Base-by-base conservation (phyloP, 352 stramenopile species). In the Blastocystis sp. region DNA sequence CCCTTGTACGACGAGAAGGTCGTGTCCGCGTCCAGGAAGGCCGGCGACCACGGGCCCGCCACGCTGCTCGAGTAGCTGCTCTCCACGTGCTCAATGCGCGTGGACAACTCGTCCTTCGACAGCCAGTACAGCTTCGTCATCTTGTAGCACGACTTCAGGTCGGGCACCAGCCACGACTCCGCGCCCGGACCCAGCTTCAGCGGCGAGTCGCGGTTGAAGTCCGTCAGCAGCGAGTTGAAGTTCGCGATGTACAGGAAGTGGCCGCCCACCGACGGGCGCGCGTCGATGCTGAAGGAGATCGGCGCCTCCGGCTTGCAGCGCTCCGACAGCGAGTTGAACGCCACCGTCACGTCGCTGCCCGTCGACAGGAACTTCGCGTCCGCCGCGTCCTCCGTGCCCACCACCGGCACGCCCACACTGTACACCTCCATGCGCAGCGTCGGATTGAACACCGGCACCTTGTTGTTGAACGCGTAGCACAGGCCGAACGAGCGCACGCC, bases 201-300 rank as follows among this genome's bases (percentile, higher is more conserved):
- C 38, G 74, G n/a, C 21, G 74, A 52, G n/a, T 68, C 74, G n/a
- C 40, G 14, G 6, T 66, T 59, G 43, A 59, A 60, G 61, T 84
- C 74, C 38, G 60, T 84, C 48, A 84, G 11, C 74, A 68, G 48
- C 28, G 48, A 14, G 74, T 84, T 54, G 74, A 84, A 84, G 57
- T 84, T 84, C 48, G 74, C 10, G n/a, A 84, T 21, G 74, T 70
- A 84, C 74, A 84, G 57, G 74, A 84, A 84, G 54, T 84, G 74
- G 2, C 19, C 74, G 34, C 57, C 74, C 34, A 84, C 69, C 48
- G 74, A 84, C 43, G 74, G 74, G 66, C 74, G 74, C 9, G 38
- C 11, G 61, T 43, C 69, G n/a, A 84, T 84, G 19, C 19, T 6
- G 61, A 84, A 84, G 54, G 21, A 17, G 52, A 48, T 7, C 21